Base-by-base conservation (phyloP, 345 rosid genomes). In the Boechera retrofracta region DNA sequence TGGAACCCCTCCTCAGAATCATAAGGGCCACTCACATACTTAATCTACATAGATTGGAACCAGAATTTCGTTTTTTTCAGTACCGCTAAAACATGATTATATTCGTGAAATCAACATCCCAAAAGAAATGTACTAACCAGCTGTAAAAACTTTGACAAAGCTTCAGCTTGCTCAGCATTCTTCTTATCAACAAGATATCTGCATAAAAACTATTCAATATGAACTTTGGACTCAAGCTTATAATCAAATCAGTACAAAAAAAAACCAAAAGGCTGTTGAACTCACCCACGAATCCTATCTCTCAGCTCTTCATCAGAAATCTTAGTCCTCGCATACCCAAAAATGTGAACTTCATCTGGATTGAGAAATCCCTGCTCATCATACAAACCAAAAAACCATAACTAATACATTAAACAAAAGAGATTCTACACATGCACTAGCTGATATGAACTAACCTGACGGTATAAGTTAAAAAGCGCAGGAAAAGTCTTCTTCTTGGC, bases 401-500 rank as follows among this genome's bases (percentile, higher is more conserved):
- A 68, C 28, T 21, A 24, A 55, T 12, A 74, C 24, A 8, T 1
- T 3, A 0, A 28, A 12, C 8, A 44, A 18, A 24, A 36, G 9
- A 3, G 41, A 26, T 58, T 28, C 58, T 13, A 67, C 59, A 26
- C 15, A 33, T 58, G 32, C 33, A 75, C 0, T 6, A 69, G 47
- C 44, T 18, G 39, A 24, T 7, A 51, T 5, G 65, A 45, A 58
- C 52, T n/a, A 72, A 95, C 99, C 96, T 88, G 94, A 24, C 91
- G 89, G 77, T 87, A 96, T 49, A 96, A 86, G 28, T 97, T 95
- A 54, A 96, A 96, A 77, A 96, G 99, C 3, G 98, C 99, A 73
- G 98, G 99, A 75, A 96, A 96, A 75, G 94, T 96, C 90, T 93
- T 96, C 82, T 96, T 96, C 89, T 96, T 93, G 33, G 99, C 99